phyloP scores from a whole-genome alignment of 495 filamentous ascomycete species.

The Podospora appendiculata region DNA sequence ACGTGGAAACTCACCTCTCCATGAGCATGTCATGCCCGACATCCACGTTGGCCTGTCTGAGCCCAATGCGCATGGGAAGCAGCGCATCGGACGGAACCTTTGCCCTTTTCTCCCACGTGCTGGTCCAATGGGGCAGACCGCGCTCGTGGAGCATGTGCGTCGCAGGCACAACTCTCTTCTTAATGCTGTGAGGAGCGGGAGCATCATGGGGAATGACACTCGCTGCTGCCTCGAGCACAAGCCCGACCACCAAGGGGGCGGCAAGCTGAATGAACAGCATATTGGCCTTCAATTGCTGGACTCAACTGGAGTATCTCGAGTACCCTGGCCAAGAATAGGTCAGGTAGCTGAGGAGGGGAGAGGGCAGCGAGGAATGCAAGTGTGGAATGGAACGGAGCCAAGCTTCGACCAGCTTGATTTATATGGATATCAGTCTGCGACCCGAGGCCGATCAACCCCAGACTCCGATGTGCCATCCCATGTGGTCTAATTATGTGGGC shows the following conservation, averaged over 20 bases:
- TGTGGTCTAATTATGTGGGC: too few relatives aligned
- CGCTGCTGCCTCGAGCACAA: not conserved
- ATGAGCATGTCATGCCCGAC: slow-evolving; percentile 17
- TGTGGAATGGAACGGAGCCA: not conserved
- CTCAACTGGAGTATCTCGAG: not conserved
- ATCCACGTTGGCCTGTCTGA: slow-evolving; percentile 17
- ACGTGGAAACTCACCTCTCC: slow-evolving; percentile 9
- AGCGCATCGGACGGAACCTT: slow-evolving; percentile 8
- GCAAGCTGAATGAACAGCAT: not conserved
- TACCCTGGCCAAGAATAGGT: not conserved
- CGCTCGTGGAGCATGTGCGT: slow-evolving; percentile 27
- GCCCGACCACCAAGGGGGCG: not conserved
- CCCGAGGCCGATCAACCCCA: too few relatives aligned
- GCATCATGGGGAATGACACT: not conserved
- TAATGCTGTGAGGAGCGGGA: too few relatives aligned
- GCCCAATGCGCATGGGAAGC: slow-evolving; percentile 21
- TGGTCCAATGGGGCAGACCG: slow-evolving; percentile 18
- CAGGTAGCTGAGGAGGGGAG: not conserved
- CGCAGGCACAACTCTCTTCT: slow-evolving; percentile 9
- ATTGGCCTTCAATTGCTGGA: not conserved
- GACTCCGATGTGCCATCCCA: too few relatives aligned
- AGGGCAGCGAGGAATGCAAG: not conserved
- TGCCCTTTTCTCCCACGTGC: slow-evolving; percentile 13
- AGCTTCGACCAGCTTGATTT: not conserved
- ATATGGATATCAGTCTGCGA: too few relatives aligned